phyloP scores from a whole-genome alignment of 1,284 basidiomycete genomes.

The Sanguinoderma infundibulare region DNA sequence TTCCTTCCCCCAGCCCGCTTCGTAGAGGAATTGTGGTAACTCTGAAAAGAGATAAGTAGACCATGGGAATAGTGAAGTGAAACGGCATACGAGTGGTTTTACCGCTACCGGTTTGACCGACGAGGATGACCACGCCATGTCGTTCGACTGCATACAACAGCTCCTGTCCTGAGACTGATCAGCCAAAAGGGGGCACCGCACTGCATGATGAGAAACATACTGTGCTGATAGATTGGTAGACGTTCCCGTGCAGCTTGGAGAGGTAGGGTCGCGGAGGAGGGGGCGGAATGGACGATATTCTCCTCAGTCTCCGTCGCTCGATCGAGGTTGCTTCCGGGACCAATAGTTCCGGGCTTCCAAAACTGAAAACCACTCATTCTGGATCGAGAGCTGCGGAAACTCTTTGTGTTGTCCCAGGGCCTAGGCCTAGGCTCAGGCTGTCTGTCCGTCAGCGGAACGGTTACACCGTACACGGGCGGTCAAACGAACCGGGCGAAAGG shows the following conservation, averaged over 20 bases:
- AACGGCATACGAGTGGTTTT: slow-evolving; percentile 89
- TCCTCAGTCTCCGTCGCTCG: slow-evolving; percentile 79
- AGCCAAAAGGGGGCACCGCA: background rate
- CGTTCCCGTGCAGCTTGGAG: slow-evolving; percentile 79
- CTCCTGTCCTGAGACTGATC: slow-evolving; percentile 57
- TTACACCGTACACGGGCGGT: too few species aligned
- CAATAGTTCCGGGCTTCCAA: slow-evolving; percentile 85
- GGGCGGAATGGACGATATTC: slow-evolving; percentile 67
- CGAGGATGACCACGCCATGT: slow-evolving; percentile 84
- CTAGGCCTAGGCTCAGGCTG: too few species aligned
- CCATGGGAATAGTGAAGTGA: background rate
- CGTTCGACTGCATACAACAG: slow-evolving; percentile 87
- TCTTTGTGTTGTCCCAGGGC: too few species aligned
- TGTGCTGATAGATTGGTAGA: slow-evolving; percentile 89
- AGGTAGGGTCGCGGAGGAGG: slow-evolving; percentile 55
- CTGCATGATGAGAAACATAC: slow-evolving; percentile 40
- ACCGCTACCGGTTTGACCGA: slow-evolving; percentile 96
- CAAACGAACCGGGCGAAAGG: too few species aligned
- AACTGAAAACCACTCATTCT: slow-evolving; percentile 57
- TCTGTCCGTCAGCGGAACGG: too few species aligned
- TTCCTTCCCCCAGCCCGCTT: slow-evolving; percentile 86
- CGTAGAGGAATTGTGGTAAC: slow-evolving; percentile 91
- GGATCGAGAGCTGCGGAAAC: too few species aligned
- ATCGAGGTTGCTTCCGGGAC: slow-evolving; percentile 89
- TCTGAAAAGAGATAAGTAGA: slow-evolving; percentile 50